Conservation (phyloP, 345 rosid genomes). For the Angophora floribunda region DNA sequence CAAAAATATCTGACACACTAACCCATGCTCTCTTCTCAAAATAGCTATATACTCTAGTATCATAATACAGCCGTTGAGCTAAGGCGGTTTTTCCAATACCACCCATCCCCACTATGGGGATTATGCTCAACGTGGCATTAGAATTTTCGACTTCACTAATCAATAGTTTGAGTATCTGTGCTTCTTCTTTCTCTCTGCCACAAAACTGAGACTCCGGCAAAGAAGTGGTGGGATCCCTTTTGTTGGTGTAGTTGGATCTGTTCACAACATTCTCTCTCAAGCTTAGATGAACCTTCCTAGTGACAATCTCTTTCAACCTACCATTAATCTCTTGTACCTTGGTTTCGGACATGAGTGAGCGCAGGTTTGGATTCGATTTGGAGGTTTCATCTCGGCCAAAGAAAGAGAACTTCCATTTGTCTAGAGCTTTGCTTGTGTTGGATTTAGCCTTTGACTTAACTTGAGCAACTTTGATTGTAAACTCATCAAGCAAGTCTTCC, state of each 20-base stretch:
- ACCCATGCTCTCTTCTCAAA: not conserved
- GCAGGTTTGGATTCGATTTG: not conserved
- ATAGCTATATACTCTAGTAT: rapidly evolving
- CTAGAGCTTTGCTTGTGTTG: not conserved
- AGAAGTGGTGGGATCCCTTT: not conserved
- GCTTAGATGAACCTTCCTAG: not conserved
- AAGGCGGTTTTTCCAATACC: not conserved
- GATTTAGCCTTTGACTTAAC: not conserved
- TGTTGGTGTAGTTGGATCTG: not conserved
- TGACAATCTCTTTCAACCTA: not conserved
- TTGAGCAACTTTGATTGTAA: not conserved
- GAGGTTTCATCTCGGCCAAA: not conserved
- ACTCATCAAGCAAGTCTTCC: not conserved
- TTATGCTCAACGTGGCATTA: rapidly evolving
- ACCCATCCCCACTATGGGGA: not conserved
- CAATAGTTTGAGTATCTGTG: not conserved
- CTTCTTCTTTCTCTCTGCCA: not conserved
- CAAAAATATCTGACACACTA: not conserved
- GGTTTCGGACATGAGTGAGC: rapidly evolving
- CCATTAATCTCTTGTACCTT: not conserved
- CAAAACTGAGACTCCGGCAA: rapidly evolving
- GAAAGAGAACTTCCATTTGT: not conserved
- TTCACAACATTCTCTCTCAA: not conserved
- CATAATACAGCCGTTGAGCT: not conserved
- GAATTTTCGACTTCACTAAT: not conserved